These are phyloP conservation scores for Acanthamoeba culbertsoni DNA, from an alignment of 208 protist genomes.

Conservation along the genomic window DNA sequence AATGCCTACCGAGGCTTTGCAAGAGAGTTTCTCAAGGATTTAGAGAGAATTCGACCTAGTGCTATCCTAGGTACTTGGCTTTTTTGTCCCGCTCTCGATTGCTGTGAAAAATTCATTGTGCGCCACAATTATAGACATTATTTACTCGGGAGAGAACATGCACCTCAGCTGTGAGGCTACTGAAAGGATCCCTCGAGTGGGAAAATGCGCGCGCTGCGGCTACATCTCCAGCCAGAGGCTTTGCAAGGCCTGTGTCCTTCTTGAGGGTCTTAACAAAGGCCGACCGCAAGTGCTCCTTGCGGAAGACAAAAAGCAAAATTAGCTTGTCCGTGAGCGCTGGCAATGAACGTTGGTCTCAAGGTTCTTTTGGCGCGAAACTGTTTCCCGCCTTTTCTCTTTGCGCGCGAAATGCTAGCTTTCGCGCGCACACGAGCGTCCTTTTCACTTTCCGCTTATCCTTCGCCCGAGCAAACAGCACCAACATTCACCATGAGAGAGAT, in stretches of 20 bases:
- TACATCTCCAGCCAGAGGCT: slow-evolving; percentile 90
- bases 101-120: no score
- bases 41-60: slow-evolving; percentile 90
- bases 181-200: slow-evolving; percentile 73
- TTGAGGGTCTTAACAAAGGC: slow-evolving; percentile 88
- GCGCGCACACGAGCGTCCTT: background rate
- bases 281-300: background rate
- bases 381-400: no score
- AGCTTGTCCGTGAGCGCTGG: no score
- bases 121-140: slow-evolving; percentile 91
- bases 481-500: slow-evolving; percentile 87
- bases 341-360: no score
- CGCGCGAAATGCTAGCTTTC: no score
- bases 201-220: slow-evolving; percentile 87
- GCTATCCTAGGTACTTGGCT: slow-evolving; percentile 82
- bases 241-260: slow-evolving; percentile 93
- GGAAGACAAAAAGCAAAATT: no score
- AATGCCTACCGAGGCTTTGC: slow-evolving; percentile 95
- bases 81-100: no score
- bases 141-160: slow-evolving; percentile 89
- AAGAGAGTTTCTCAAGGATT: slow-evolving; percentile 92
- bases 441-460: background rate
- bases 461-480: background rate
- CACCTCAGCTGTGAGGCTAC: slow-evolving; percentile 76
- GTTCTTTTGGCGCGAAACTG: background rate